A percentile compares a stretch with the other conserved stretches of the same genome.
phyloP scores from a whole-genome alignment of 2,329 filamentous ascomycete species.

The Microcyclospora tardicrescens region DNA sequence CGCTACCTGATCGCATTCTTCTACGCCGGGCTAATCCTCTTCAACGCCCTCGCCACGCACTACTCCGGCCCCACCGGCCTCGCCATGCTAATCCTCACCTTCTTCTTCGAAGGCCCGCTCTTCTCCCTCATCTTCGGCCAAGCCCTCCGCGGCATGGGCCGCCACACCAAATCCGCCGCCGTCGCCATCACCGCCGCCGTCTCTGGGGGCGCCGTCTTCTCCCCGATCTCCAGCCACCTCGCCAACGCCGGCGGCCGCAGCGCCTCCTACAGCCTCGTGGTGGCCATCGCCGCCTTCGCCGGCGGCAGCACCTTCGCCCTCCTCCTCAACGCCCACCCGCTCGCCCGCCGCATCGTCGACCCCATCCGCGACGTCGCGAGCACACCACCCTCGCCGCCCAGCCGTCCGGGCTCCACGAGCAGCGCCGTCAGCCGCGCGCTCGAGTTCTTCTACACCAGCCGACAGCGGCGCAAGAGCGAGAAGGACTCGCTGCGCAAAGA shows the following conservation, averaged over 20 bases:
- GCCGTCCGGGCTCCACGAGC: conserved; percentile 15
- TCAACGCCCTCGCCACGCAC: conserved; percentile 39
- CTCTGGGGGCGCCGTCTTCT: conserved; percentile 41
- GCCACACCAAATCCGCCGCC: conserved; percentile 44
- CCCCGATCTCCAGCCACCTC: conserved; percentile 41
- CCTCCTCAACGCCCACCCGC: conserved; percentile 38
- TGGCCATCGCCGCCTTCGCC: conserved; percentile 40
- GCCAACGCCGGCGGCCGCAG: conserved; percentile 26
- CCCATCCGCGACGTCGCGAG: conserved; percentile 15
- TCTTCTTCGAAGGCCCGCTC: conserved; percentile 48
- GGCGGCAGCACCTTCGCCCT: conserved; percentile 41
- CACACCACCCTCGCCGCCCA: conserved; percentile 1
- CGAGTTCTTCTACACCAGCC: conserved; percentile 15
- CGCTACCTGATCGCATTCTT: conserved; percentile 43
- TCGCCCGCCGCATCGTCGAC: conserved; percentile 36
- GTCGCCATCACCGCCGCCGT: conserved; percentile 42
- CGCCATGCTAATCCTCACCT: conserved; percentile 38
- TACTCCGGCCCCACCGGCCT: conserved; percentile 32
- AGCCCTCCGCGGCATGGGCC: conserved; percentile 43
- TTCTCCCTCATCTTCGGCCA: conserved; percentile 49
- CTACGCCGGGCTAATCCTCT: conserved; percentile 40
- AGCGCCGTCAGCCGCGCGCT: conserved; percentile 19
- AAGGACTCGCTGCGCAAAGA: not conserved
- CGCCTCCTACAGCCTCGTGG: conserved; percentile 37
- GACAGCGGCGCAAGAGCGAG: too few relatives aligned